These are phyloP conservation scores for Selenicereus undatus DNA, from an alignment of 148 eudicot species.

Conservation along the genomic window DNA sequence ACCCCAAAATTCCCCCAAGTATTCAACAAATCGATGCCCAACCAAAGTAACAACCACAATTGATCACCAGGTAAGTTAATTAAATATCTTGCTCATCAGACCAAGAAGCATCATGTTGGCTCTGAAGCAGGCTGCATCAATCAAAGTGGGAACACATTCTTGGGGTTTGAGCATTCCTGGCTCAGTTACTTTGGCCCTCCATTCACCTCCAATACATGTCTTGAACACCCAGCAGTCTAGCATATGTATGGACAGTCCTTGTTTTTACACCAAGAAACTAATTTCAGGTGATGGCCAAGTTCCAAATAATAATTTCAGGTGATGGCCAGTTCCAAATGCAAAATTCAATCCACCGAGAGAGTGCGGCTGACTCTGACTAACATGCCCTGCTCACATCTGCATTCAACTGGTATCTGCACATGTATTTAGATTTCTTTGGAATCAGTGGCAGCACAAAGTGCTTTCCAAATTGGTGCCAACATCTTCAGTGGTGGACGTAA, in stretches of 20 bases:
- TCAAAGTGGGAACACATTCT: neutral
- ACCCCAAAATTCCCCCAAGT: neutral
- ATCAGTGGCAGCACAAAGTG: constrained; percentile 49
- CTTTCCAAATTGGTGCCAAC: constrained; percentile 73
- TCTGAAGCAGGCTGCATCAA: neutral
- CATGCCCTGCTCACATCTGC: neutral
- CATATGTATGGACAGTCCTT: neutral
- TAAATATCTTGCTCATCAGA: too few relatives aligned
- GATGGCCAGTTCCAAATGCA: neutral
- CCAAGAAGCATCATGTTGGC: too few relatives aligned
- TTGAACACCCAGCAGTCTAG: neutral
- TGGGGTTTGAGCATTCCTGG: neutral
- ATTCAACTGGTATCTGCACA: constrained; percentile 4
- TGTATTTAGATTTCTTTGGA: constrained; percentile 18
- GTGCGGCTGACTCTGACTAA: neutral
- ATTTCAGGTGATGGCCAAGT: neutral
- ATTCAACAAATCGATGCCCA: neutral
- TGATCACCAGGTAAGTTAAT: neutral
- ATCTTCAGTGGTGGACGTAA: constrained; percentile 66
- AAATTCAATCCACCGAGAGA: neutral
- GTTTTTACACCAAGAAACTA: neutral
- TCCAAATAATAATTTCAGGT: neutral
- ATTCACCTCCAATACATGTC: too few relatives aligned
- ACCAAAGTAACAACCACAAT: neutral
- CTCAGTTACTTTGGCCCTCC: neutral